phyloP scores from a whole-genome alignment of 306 rosid genomes.

The Pachyrhizus erosus region DNA sequence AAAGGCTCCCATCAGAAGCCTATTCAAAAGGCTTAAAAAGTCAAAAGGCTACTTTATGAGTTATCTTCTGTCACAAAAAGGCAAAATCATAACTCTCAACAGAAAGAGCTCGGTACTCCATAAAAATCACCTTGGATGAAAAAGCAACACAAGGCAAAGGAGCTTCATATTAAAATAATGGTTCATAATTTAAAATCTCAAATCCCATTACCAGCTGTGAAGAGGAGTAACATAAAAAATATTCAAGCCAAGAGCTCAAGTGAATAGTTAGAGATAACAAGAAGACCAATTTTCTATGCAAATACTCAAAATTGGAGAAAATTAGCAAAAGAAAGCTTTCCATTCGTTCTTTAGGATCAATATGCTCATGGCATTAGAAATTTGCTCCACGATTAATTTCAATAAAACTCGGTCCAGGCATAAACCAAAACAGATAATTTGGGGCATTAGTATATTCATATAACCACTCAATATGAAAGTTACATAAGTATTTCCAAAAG shows the following conservation, averaged over 20 bases:
- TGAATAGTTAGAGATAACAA: constrained; percentile 1
- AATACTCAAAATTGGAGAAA: neutral
- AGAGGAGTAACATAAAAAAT: neutral
- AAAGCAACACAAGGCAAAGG: neutral
- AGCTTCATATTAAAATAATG: too few relatives aligned
- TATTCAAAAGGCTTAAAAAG: too few relatives aligned
- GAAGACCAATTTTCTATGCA: neutral
- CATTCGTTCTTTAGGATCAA: constrained; percentile 5
- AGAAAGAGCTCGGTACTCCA: too few relatives aligned
- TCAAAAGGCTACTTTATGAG: too few relatives aligned
- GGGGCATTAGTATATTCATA: neutral
- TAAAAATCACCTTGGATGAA: neutral
- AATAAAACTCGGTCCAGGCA: neutral
- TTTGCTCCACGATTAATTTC: neutral
- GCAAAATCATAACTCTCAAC: too few relatives aligned
- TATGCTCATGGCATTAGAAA: constrained; percentile 5
- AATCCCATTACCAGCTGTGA: constrained; percentile 1
- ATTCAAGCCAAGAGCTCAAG: neutral
- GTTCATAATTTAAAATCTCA: too few relatives aligned
- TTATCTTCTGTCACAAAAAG: too few relatives aligned
- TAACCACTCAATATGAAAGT: constrained; percentile 36
- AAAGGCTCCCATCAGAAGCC: too few relatives aligned
- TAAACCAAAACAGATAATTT: neutral
- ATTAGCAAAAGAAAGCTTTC: neutral
- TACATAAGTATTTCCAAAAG: constrained; percentile 10